Base-by-base conservation (phyloP, 164 flowering plant genomes). In the Magnolia changhungtana region DNA sequence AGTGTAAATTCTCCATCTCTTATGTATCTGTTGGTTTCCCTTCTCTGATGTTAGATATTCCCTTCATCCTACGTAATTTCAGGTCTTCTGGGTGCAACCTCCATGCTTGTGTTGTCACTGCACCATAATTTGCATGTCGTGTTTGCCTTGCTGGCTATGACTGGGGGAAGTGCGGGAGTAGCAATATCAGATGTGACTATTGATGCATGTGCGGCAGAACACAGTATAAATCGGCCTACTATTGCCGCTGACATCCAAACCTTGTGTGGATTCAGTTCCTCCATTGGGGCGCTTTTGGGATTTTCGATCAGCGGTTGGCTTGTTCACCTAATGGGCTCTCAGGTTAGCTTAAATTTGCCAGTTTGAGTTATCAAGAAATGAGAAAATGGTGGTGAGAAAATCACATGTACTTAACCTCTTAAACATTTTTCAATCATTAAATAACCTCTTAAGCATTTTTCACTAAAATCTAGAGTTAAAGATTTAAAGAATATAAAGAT, bases 171-270 rank as follows among this genome's bases (percentile, higher is more conserved):
- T 85, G 92, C 98, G 55, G 90, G 94, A 52, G 92, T 84, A 58
- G 99, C 99, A 49, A 90, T 96, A 79, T 98, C 98, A 72, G 99
- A 96, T 82, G 99, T 96, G 20, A 94, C 98, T 9, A 82, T 96
- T 24, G 99, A 96, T 82, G 99, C 99, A 14, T 96, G 98, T 82
- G 97, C 92, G 59, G 98, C 98, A 52, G 91, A 96, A 83, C 90
- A 93, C 76, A 94, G 98, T 81, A 88, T 83, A 49, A 76, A 0
- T 59, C 91, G 85, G 80, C 93, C 91, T 72, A 80, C 89, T 23
- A 89, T 94, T 52, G 99, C 99, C 20, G 84, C 94, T 64, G 99
- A 96, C 83, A 86, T 96, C 88, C 98, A 94, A 86, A 96, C 95
- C 83, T 85, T 96, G 77, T 96, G 98, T 81, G 86, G 92, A 72